A percentile compares a stretch with the other conserved stretches of the same genome.
Conservation (phyloP, 768 basidiomycete species). For the Termitomyces sp. region DNA sequence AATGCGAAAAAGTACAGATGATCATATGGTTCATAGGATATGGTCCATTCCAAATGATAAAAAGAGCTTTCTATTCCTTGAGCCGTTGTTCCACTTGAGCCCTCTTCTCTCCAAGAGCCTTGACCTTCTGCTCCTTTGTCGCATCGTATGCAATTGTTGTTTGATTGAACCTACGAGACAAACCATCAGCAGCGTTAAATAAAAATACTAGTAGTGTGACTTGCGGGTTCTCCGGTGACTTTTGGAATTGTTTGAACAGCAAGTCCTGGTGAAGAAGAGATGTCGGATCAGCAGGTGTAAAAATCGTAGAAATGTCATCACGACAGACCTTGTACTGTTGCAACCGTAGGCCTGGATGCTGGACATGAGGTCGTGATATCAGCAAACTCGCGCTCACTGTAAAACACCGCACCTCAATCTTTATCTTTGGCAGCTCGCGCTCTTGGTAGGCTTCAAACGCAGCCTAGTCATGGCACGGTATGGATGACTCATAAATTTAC, state of each 20-base stretch:
- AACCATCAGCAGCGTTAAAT: not conserved
- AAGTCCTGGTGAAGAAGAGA: slow-evolving; percentile 52
- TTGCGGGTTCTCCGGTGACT: slow-evolving; percentile 93
- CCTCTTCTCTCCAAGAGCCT: slow-evolving; percentile 65
- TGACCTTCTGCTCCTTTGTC: slow-evolving; percentile 78
- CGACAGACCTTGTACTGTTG: slow-evolving; percentile 76
- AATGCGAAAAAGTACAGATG: not conserved
- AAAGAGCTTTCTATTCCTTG: slow-evolving; percentile 27
- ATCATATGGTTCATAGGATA: not conserved
- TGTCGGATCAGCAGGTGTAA: slow-evolving; percentile 2
- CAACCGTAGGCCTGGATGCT: slow-evolving; percentile 87
- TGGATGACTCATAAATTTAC: not conserved
- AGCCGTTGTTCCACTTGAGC: slow-evolving; percentile 62
- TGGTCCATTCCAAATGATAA: not conserved
- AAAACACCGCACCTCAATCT: slow-evolving; percentile 52
- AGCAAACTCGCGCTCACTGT: not conserved
- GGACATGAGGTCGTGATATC: slow-evolving; percentile 7
- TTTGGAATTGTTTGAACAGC: slow-evolving; percentile 92
- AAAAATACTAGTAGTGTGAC: slow-evolving; percentile 16
- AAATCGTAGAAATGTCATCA: not conserved
- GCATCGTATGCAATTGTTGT: slow-evolving; percentile 75
- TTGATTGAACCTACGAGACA: slow-evolving; percentile 71
- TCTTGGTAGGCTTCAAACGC: slow-evolving; percentile 92
- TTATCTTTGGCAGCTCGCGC: slow-evolving; percentile 73
- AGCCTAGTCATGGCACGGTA: slow-evolving; percentile 36